phyloP scores from a whole-genome alignment of 2,329 filamentous ascomycete genomes.

The Fusarium nisikadoi region DNA sequence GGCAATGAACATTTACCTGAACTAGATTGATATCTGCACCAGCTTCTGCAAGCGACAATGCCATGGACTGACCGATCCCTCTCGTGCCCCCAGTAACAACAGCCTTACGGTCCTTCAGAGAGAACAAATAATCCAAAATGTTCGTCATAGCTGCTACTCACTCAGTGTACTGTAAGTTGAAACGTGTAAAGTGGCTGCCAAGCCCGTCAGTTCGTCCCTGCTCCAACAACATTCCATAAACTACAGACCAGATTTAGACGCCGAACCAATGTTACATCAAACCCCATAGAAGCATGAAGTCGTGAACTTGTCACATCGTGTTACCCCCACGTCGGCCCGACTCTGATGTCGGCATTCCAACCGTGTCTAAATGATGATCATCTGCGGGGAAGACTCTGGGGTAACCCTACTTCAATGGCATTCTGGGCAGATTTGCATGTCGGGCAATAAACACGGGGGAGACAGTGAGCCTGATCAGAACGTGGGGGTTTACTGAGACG shows the following conservation, averaged over 20 bases:
- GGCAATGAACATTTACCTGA: conserved; percentile 53
- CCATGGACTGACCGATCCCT: conserved; percentile 67
- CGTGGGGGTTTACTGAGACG: background rate
- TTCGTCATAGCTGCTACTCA: background rate
- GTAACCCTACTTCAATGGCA: background rate
- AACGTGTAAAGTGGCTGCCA: background rate
- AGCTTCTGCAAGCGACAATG: conserved; percentile 67
- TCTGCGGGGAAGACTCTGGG: background rate
- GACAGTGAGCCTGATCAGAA: background rate
- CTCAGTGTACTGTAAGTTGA: rapidly evolving
- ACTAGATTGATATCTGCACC: conserved; percentile 67
- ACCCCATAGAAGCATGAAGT: background rate
- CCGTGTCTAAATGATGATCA: background rate
- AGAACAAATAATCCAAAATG: conserved; percentile 54
- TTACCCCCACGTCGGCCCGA: background rate
- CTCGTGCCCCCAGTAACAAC: conserved; percentile 67
- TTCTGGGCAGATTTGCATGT: background rate
- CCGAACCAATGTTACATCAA: background rate
- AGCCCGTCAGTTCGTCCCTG: rapidly evolving
- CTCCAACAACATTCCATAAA: background rate
- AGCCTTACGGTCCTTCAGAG: conserved; percentile 65
- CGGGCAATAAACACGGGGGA: conserved; percentile 14
- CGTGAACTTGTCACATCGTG: background rate
- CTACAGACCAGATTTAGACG: background rate
- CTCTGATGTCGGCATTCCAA: background rate